Evolutionary conservation across 306 rosid species (phyloP).

Genomic region (Prunus padus): DNA sequence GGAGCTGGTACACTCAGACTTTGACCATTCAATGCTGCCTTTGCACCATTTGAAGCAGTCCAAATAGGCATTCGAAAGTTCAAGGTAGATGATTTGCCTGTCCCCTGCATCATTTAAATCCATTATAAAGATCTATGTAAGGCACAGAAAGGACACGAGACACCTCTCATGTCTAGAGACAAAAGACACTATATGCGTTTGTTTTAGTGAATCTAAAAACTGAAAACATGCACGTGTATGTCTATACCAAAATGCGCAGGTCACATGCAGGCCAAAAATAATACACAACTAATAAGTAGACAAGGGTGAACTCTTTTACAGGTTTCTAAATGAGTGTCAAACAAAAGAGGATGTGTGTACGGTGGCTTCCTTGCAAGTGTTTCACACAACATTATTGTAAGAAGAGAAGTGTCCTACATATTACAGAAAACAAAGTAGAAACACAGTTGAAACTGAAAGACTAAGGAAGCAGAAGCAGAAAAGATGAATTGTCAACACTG

Average conservation of each 20-base stretch:
- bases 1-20: constrained; percentile 47
- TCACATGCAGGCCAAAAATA: no score
- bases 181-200: neutral
- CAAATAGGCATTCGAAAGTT: constrained; percentile 77
- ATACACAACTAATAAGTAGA: no score
- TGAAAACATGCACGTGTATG: neutral
- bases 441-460: neutral
- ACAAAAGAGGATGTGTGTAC: neutral
- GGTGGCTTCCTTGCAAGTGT: neutral
- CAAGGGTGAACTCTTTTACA: neutral
- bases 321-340: neutral
- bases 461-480: neutral
- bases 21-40: constrained; percentile 44
- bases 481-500: neutral
- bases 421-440: neutral
- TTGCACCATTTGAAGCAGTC: constrained; percentile 50
- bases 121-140: neutral
- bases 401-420: neutral
- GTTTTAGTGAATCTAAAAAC: neutral
- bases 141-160: neutral
- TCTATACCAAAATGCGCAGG: neutral
- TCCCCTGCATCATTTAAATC: constrained; percentile 38
- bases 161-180: no score
- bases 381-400: neutral
- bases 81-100: constrained; percentile 42